A percentile compares a stretch with the other conserved stretches of the same genome.
phyloP scores from a whole-genome alignment of 2,329 filamentous ascomycete species.

The Aspergillus ruber region DNA sequence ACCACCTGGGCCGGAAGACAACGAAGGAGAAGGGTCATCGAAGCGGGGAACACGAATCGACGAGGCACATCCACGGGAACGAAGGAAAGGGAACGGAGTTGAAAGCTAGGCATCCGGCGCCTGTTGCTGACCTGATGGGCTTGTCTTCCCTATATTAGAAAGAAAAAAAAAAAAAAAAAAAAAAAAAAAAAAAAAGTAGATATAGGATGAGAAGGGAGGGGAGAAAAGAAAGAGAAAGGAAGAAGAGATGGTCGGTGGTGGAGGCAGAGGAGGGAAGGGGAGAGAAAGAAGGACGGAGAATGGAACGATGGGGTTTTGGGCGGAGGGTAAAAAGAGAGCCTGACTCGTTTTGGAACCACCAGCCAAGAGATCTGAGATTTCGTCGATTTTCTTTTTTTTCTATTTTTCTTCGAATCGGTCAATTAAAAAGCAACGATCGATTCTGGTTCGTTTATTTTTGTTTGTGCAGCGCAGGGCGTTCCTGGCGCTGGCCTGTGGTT shows the following conservation, averaged over 20 bases:
- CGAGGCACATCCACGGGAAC: conserved; percentile 16
- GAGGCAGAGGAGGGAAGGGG: conserved; percentile 1
- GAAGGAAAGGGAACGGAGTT: conserved; percentile 8
- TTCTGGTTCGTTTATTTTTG: too few relatives aligned
- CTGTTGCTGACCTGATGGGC: conserved; percentile 2
- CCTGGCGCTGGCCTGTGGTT: too few relatives aligned
- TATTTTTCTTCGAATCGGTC: too few relatives aligned
- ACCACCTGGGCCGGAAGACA: conserved; percentile 29
- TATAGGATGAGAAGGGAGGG: neutral
- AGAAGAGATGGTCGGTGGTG: neutral
- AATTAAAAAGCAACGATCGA: too few relatives aligned
- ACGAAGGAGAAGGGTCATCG: conserved; percentile 31
- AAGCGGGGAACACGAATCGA: conserved; percentile 29
- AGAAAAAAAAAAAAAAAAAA: too few relatives aligned
- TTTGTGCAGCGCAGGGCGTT: too few relatives aligned
- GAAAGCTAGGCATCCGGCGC: conserved; percentile 18
- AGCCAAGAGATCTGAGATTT: neutral
- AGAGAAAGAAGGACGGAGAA: conserved; percentile 5
- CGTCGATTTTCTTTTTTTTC: too few relatives aligned
- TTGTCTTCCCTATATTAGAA: neutral
- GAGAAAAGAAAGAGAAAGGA: neutral
- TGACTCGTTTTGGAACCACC: neutral
- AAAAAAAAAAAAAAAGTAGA: conserved; percentile 1
- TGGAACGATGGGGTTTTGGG: conserved; percentile 2
- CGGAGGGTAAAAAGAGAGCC: neutral